Evolutionary conservation across 78 protist genomes (phyloP).

Genomic region (Chrysochromulina tobinii): DNA sequence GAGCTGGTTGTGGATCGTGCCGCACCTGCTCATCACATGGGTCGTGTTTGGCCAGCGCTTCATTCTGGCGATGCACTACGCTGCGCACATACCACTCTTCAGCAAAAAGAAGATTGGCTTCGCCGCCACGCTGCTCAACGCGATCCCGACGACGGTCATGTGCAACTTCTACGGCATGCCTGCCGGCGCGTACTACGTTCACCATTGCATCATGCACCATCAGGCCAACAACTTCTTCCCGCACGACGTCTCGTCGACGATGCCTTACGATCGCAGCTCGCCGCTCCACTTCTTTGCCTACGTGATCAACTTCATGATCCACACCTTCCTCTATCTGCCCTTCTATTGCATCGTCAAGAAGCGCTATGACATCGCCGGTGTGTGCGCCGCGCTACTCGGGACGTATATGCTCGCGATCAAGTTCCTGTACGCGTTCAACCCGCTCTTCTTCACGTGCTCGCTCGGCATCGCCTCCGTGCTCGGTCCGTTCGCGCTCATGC

Average conservation of each 20-base stretch:
- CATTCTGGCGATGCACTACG: background rate
- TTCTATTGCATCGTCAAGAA: background rate
- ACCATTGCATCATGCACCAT: constrained; percentile 19
- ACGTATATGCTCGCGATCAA: background rate
- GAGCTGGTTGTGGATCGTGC: background rate
- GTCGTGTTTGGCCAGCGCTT: background rate
- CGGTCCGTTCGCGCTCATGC: background rate
- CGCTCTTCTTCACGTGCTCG: background rate
- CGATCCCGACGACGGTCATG: background rate
- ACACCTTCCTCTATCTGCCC: background rate
- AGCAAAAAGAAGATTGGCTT: too few species aligned
- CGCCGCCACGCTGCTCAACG: background rate
- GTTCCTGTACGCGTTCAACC: background rate
- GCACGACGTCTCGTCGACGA: background rate
- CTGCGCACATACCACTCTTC: background rate
- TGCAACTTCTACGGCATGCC: background rate
- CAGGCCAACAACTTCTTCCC: constrained; percentile 4
- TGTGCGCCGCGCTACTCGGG: too few species aligned
- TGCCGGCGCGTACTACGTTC: background rate
- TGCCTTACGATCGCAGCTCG: background rate
- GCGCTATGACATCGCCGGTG: background rate
- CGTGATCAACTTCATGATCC: background rate
- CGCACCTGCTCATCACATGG: background rate
- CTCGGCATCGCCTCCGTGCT: background rate
- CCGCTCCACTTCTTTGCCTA: background rate